These are phyloP conservation scores for Pseudogymnoascus sp. DNA, from an alignment of 2,329 filamentous ascomycete species.

Conservation along the genomic window DNA sequence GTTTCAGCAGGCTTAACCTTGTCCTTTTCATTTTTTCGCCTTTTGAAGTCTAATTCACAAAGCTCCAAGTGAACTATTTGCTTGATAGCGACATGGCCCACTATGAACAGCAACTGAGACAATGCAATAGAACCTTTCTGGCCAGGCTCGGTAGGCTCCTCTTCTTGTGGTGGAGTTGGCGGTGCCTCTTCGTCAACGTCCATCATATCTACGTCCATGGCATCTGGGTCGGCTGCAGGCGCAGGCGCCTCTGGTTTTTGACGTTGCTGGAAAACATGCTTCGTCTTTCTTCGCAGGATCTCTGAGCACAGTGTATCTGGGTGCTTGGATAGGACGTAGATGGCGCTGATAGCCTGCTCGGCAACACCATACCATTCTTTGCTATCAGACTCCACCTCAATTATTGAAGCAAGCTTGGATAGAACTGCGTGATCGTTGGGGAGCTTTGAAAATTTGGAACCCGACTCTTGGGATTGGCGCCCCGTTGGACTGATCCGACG, in stretches of 20 bases:
- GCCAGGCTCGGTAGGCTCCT: constrained; percentile 34
- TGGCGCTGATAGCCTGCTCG: constrained; percentile 91
- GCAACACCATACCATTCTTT: constrained; percentile 96
- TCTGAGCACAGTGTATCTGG: constrained; percentile 90
- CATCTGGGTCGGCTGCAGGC: constrained; percentile 14
- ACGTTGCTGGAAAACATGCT: constrained; percentile 58
- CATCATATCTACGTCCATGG: constrained; percentile 20
- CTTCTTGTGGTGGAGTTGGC: constrained; percentile 25
- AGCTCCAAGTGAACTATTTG: constrained; percentile 97
- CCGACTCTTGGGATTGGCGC: constrained; percentile 68
- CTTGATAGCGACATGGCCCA: constrained; percentile 95
- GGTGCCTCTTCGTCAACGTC: constrained; percentile 26
- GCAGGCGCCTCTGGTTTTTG: constrained; percentile 20
- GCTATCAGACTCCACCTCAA: constrained; percentile 77
- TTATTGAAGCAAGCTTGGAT: constrained; percentile 70
- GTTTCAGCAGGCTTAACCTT: constrained; percentile 48
- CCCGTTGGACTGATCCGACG: constrained; percentile 82
- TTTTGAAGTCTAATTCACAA: constrained; percentile 97
- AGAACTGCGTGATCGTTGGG: constrained; percentile 90
- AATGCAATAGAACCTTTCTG: constrained; percentile 68
- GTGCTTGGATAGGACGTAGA: constrained; percentile 89
- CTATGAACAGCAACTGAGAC: constrained; percentile 88
- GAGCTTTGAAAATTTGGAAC: constrained; percentile 65
- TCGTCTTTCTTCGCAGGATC: constrained; percentile 80
- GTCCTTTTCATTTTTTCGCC: constrained; percentile 84